Base-by-base conservation (phyloP, 352 stramenopile species). In the Stramenopiles sp. region DNA sequence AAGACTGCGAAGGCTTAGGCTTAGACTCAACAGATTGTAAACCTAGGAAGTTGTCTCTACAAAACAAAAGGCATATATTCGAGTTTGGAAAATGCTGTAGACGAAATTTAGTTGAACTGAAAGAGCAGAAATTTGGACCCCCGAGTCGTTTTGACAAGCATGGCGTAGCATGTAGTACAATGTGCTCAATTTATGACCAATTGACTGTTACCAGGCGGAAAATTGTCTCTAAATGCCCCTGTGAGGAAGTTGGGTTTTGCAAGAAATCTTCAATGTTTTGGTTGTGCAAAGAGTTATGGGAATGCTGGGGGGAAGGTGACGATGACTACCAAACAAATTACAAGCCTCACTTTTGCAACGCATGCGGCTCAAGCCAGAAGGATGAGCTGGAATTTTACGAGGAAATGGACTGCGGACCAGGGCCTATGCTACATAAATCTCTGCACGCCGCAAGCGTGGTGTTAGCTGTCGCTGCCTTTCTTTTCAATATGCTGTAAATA, bases 181-280 rank as follows among this genome's bases (percentile, higher is more conserved):
- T 78, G 71, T 78, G 71, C 71, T 4, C 71, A 14, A 33, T 14
- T 14, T 78, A 78, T 14, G 71, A 78, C 22, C 8, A 14, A 14
- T 33, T 78, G 30, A 14, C 39, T 55, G 4, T 78, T 31, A 33
- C 31, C 4, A 78, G 14, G 22, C 30, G 71, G 22, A 78, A 78
- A 33, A 31, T 8, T 14, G 31, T 33, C 14, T 31, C 71, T 33
- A 78, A 78, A 33, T 78, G 71, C 22, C 8, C 30, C 22, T 78
- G 71, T 14, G 71, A 78, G 71, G 71, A 78, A 33, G 31, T 33
- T 14, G 31, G 31, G 4, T 33, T 14, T 31, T 78, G 71, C 71
- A 33, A 78, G 8, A 78, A 78, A 33, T 78, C 71, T 14, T 78
- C 71, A 31, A 78, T 78, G 71, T 78, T 78, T 78, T 78, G 71